Conservation (phyloP, 768 basidiomycete species). For the Leccinellum albellum region DNA sequence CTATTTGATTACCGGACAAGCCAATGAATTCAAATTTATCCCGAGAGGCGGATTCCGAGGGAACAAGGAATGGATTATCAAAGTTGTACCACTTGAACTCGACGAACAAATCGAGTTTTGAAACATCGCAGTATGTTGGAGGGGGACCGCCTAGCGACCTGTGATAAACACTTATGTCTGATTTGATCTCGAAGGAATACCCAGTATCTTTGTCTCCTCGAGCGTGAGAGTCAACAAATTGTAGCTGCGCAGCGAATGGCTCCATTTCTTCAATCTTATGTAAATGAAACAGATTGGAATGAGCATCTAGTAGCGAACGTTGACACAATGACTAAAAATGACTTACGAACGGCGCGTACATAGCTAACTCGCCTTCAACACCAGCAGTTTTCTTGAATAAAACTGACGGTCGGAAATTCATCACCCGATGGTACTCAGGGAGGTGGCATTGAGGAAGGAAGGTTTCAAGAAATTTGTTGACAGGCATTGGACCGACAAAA, state of each 20-base stretch:
- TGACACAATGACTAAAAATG: too few species aligned
- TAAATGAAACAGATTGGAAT: not conserved
- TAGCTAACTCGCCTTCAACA: too few species aligned
- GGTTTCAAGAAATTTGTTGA: too few species aligned
- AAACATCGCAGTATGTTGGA: not conserved
- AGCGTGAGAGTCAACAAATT: not conserved
- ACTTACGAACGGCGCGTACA: too few species aligned
- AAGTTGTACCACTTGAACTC: conserved; percentile 6
- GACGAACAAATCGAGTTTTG: conserved; percentile 1
- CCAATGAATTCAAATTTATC: too few species aligned
- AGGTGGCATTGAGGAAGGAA: too few species aligned
- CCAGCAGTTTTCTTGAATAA: too few species aligned
- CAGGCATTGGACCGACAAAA: too few species aligned
- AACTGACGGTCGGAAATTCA: too few species aligned
- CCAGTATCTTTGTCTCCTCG: not conserved
- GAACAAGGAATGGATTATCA: not conserved
- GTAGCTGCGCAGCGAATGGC: conserved; percentile 1
- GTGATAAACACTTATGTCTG: conserved; percentile 1
- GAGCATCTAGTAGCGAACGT: too few species aligned
- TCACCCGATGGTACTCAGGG: too few species aligned
- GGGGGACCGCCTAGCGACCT: not conserved
- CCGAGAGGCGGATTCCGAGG: not conserved
- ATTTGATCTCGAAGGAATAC: conserved; percentile 2
- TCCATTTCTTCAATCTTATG: not conserved
- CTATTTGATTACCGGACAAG: too few species aligned